These are phyloP conservation scores for Ceratopteris richardii DNA, from an alignment of 75 land plant species.

Conservation along the genomic window DNA sequence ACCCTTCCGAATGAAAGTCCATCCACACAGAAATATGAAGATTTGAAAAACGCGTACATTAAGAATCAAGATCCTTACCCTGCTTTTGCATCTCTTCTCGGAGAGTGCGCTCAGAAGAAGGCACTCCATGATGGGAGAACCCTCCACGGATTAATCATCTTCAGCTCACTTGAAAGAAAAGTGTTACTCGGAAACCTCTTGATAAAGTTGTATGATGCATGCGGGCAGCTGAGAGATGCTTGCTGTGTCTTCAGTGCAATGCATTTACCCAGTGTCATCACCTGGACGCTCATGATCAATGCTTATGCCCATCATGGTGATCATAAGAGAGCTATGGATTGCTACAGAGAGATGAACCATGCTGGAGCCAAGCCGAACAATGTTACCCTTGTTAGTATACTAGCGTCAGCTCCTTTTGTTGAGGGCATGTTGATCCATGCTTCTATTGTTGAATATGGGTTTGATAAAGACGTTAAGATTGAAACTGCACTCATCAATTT, in stretches of 20 bases:
- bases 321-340: constrained; percentile 23
- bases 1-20: too few relatives aligned
- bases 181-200: background rate
- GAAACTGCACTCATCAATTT: constrained; percentile 19
- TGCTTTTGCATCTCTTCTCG: too few relatives aligned
- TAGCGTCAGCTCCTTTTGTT: background rate
- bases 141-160: background rate
- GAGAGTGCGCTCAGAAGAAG: too few relatives aligned
- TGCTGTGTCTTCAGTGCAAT: constrained; percentile 20
- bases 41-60: too few relatives aligned
- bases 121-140: too few relatives aligned
- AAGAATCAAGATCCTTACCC: too few relatives aligned
- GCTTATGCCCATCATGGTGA: constrained; percentile 38
- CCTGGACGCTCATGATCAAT: constrained; percentile 45
- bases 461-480: constrained; percentile 4
- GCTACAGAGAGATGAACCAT: constrained; percentile 23
- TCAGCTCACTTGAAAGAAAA: background rate
- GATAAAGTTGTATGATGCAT: background rate
- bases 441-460: constrained; percentile 17
- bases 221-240: constrained; percentile 9
- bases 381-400: constrained; percentile 27
- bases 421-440: constrained; percentile 24
- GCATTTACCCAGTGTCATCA: constrained; percentile 26
- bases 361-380: constrained; percentile 25
- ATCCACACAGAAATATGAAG: too few relatives aligned